Evolutionary conservation across 192 early-diverging fungal genomes (phyloP), one percentile per base, ranked within the genome.

Genomic region (Podila clonocystis): DNA sequence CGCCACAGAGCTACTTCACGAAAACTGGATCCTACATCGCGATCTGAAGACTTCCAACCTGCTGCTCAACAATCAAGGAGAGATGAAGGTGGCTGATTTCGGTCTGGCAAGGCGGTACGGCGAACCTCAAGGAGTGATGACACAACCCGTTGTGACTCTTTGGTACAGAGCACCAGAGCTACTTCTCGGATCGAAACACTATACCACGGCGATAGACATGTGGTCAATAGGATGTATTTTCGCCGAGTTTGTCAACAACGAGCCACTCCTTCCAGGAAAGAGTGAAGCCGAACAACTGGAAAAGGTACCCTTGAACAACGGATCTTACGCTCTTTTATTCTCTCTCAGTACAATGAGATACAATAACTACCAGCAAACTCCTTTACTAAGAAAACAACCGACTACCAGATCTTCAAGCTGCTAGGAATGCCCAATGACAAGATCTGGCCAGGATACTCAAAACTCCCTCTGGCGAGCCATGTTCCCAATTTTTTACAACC

Each of bases 211-310:
- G 0, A 86, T 94, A 33, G 95, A 96, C 67, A 94, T 96, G 82
- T 96, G 95, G 95, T 93, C 92, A 13, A 89, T 97, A 31, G 98
- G 98, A 5, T 99, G 98, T 74, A 99, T 99, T 30, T 97, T 99
- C 89, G 98, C 89, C 20, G 98, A 99, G 79, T 75, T 99, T 50
- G 85, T 97, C 15, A 91, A 93, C 62, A 93, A 94, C 49, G 88
- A 93, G 70, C 96, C 98, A 17, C 71, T 98, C 45, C 73, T 96
- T 19, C 91, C 91, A 48, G 98, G 95, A 60, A 76, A 84, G 61
- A 92, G 91, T 57, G 96, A 94, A 68, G 90, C 94, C 58, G 93
- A 93, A 71, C 94, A 96, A 83, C 71, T 95, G 12, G 85, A 88
- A 48, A 88, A 91, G 75, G 91, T 92, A 74, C 12, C 22, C 12